Evolutionary conservation across 768 basidiomycete genomes (phyloP).

Genomic region (Tylopilus balloui): DNA sequence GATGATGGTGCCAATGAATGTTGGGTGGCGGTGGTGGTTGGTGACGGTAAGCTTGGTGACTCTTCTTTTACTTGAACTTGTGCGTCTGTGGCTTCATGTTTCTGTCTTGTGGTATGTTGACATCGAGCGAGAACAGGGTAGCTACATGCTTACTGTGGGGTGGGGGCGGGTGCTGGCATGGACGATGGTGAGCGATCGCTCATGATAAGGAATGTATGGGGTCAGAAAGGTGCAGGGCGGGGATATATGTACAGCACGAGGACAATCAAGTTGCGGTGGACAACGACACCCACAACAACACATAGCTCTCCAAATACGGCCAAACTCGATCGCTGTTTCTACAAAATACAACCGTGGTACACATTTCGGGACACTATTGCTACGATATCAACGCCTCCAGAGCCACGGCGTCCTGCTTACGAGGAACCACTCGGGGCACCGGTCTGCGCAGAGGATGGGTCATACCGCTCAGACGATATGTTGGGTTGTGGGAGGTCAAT

Average conservation of each 20-base stretch:
- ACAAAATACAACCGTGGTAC: not conserved
- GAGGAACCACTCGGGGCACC: conserved; percentile 8
- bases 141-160: conserved; percentile 14
- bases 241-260: conserved; percentile 10
- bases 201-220: conserved; percentile 31
- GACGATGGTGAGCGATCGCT: conserved; percentile 17
- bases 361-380: not conserved
- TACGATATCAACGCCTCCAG: not conserved
- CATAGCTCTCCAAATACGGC: conserved; percentile 1
- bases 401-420: conserved; percentile 4
- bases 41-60: conserved; percentile 2
- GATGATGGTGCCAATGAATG: not conserved
- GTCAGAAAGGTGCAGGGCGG: too few species aligned
- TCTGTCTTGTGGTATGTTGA: conserved; percentile 16
- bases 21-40: conserved; percentile 1
- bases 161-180: not conserved
- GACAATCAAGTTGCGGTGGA: conserved; percentile 5
- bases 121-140: not conserved
- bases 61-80: conserved; percentile 15
- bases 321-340: conserved; percentile 1
- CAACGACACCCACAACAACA: not conserved
- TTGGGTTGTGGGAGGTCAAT: conserved; percentile 30
- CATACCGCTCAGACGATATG: conserved; percentile 34
- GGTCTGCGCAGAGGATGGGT: conserved; percentile 19
- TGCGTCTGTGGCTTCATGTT: not conserved